Base-by-base conservation (phyloP, 2,329 filamentous ascomycete species). In the Helotiales sp. region DNA sequence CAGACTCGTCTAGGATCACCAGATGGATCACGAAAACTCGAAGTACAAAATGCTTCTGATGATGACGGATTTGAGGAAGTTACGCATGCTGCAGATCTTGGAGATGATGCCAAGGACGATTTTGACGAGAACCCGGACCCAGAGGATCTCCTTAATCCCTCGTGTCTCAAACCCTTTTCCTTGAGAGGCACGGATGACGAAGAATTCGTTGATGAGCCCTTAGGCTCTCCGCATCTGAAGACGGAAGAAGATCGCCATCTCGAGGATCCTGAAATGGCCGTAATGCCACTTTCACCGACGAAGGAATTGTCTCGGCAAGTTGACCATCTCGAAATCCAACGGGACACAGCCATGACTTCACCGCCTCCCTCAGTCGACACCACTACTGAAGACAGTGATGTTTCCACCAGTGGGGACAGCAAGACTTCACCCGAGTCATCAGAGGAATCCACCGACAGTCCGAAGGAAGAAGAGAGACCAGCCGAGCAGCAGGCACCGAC, bases 21-120 rank as follows among this genome's bases (percentile, higher is more conserved):
- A 0, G 92, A 93, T 70, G 88, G 89, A 65, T 85, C 88, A 60
- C 91, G 91, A 62, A 86, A 84, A 55, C 83, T 94, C 1, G 92
- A 95, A 72, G 88, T 95, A 15, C 91, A 91, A 61, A 96, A 96
- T 74, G 89, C 87, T 17, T 90, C 91, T 13, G 92, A 96, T 71
- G 92, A 96, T 70, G 96, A 98, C 76, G 93, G 92, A 0, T 98
- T 97, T 75, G 96, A 99, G 78, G 93, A 97, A 79, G 94, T 98
- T 10, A 86, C 86, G 37, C 85, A 86, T 57, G 82, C 83, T 54
- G 90, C 89, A 32, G 91, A 93, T 67, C 86, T 93, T 73, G 87
- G 87, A 20, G 91, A 94, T 69, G 90, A 92, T 60, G 87, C 86
- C 1, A 91, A 90, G 43, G 87, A 91, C 69, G 88, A 91, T 69